phyloP scores from a whole-genome alignment of 2,329 filamentous ascomycete genomes.

The Arthroderma sp. region DNA sequence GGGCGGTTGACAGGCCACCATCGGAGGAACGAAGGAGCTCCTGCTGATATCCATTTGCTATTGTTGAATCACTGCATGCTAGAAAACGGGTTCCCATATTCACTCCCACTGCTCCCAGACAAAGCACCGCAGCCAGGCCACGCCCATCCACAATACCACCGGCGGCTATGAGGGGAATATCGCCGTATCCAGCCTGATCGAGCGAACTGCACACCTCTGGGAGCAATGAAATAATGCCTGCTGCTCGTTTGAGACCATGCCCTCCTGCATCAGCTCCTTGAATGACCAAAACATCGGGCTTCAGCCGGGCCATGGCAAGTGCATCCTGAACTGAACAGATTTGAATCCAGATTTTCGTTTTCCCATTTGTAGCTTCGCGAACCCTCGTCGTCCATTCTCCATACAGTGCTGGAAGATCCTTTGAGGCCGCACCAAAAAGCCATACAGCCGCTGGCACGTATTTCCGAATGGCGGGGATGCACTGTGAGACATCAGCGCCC shows the following conservation, averaged over 20 bases:
- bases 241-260: conserved; percentile 36
- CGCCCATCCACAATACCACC: conserved; percentile 42
- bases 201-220: conserved; percentile 38
- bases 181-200: conserved; percentile 8
- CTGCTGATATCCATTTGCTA: conserved; percentile 37
- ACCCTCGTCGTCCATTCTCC: conserved; percentile 28
- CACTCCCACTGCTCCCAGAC: conserved; percentile 41
- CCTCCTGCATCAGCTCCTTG: conserved; percentile 44
- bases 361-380: conserved; percentile 22
- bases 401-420: conserved; percentile 16
- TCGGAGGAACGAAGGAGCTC: conserved; percentile 38
- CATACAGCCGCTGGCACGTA: conserved; percentile 27
- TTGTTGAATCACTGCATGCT: conserved; percentile 36
- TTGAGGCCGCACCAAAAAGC: conserved; percentile 25
- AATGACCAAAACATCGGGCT: conserved; percentile 39
- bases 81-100: conserved; percentile 54
- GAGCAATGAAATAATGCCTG: conserved; percentile 35
- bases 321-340: conserved; percentile 39
- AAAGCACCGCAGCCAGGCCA: conserved; percentile 37
- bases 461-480: conserved; percentile 18
- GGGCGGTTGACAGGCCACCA: conserved; percentile 38
- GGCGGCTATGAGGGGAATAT: conserved; percentile 37
- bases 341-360: conserved; percentile 41
- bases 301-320: conserved; percentile 12
- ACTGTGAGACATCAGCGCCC: conserved; percentile 20